Percentiles rank a stretch among this genome's conserved stretches.
Evolutionary conservation across 2,329 filamentous ascomycete genomes (phyloP).

Genomic region (Lecanicillium sp.): DNA sequence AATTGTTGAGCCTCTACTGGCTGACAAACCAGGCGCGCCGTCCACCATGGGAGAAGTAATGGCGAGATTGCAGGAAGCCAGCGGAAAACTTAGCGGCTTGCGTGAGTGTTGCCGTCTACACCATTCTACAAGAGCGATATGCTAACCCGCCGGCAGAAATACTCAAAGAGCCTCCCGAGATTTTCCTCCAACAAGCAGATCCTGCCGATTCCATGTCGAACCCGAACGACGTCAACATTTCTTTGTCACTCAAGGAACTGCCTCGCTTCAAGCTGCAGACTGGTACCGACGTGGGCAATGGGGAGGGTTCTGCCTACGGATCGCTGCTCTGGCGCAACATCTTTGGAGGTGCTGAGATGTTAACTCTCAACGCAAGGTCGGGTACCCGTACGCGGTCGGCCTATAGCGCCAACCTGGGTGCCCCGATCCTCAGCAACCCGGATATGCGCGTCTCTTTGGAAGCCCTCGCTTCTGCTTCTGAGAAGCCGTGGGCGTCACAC

Average conservation of each 20-base stretch:
- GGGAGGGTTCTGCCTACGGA: constrained; percentile 88
- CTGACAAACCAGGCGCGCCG: constrained; percentile 55
- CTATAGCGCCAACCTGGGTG: constrained; percentile 80
- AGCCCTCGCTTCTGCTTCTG: constrained; percentile 72
- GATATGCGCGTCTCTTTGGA: constrained; percentile 74
- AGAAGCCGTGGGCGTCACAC: constrained; percentile 90
- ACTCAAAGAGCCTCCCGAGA: constrained; percentile 74
- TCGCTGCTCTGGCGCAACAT: constrained; percentile 85
- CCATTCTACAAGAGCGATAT: neutral
- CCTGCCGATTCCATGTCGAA: constrained; percentile 62
- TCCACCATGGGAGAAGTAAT: constrained; percentile 80
- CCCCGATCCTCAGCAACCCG: constrained; percentile 78
- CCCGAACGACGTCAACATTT: constrained; percentile 74
- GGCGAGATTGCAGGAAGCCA: constrained; percentile 61
- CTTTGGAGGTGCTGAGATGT: constrained; percentile 85
- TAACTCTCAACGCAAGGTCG: constrained; percentile 79
- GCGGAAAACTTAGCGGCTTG: constrained; percentile 71
- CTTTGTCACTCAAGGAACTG: constrained; percentile 76
- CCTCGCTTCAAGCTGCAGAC: constrained; percentile 84
- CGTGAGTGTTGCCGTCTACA: constrained; percentile 48
- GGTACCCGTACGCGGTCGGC: constrained; percentile 88
- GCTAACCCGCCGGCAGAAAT: constrained; percentile 54
- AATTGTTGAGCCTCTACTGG: constrained; percentile 71
- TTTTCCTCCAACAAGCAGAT: constrained; percentile 74
- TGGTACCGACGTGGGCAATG: constrained; percentile 88